Conservation (phyloP, 768 basidiomycete genomes). For the Sarcodon aspratus region DNA sequence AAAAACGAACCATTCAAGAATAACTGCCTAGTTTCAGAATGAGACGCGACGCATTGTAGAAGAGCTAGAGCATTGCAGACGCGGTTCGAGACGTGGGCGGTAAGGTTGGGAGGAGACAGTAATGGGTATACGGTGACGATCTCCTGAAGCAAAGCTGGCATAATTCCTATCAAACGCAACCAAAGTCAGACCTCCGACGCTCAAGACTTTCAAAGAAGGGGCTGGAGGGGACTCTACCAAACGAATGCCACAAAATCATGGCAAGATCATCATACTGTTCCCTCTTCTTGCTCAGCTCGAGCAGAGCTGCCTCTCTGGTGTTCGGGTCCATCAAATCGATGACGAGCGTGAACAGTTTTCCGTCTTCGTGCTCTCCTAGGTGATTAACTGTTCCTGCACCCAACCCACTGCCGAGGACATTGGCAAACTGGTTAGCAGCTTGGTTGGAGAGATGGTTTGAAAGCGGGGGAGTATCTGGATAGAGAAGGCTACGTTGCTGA, state of each 20-base stretch:
- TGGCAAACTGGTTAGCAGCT: conserved; percentile 31
- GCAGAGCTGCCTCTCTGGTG: conserved; percentile 79
- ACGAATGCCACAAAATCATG: conserved; percentile 95
- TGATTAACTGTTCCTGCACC: not conserved
- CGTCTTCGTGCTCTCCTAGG: conserved; percentile 38
- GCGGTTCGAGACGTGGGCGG: conserved; percentile 94
- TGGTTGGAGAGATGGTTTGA: conserved; percentile 43
- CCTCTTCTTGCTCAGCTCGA: conserved; percentile 97
- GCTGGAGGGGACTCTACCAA: conserved; percentile 44
- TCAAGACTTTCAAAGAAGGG: not conserved
- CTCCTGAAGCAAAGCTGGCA: conserved; percentile 95
- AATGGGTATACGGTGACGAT: conserved; percentile 98
- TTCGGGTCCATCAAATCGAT: conserved; percentile 76
- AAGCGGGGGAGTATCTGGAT: conserved; percentile 48
- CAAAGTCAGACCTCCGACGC: not conserved
- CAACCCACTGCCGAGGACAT: not conserved
- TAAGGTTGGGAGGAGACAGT: conserved; percentile 89
- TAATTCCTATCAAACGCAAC: conserved; percentile 59
- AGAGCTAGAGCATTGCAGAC: conserved; percentile 98
- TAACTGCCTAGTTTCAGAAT: conserved; percentile 88
- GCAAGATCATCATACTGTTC: conserved; percentile 99
- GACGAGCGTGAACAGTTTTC: conserved; percentile 85
- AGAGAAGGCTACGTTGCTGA: conserved; percentile 45
- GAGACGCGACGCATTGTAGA: conserved; percentile 96
- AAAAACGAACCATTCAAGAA: conserved; percentile 74